Conservation (phyloP, 2,329 filamentous ascomycete species). For the Talaromyces funiculosus region DNA sequence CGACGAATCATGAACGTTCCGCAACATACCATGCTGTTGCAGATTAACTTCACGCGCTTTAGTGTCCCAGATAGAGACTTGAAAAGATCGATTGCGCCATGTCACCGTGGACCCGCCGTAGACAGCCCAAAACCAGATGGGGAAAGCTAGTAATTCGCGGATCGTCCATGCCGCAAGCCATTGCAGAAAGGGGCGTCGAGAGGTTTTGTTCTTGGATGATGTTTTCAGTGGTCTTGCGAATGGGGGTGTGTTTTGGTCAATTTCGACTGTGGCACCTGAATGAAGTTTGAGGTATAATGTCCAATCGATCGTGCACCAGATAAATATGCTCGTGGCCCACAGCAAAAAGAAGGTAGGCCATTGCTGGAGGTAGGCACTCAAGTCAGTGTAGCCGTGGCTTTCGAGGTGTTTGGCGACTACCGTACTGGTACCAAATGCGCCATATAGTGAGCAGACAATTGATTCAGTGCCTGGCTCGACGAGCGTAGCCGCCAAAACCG, state of each 20-base stretch:
- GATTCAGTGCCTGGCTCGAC: constrained; percentile 91
- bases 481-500: constrained; percentile 78
- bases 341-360: constrained; percentile 61
- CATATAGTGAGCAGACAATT: constrained; percentile 74
- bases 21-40: not conserved
- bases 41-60: constrained; percentile 59
- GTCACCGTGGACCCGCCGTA: constrained; percentile 79
- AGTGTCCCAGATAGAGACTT: constrained; percentile 71
- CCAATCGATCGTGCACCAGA: constrained; percentile 74
- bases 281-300: constrained; percentile 69
- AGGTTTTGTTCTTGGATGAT: constrained; percentile 34
- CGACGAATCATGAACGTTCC: constrained; percentile 18
- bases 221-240: constrained; percentile 56
- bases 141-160: constrained; percentile 73
- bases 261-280: constrained; percentile 62
- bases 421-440: constrained; percentile 72
- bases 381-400: constrained; percentile 28
- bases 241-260: constrained; percentile 65
- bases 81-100: constrained; percentile 80
- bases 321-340: constrained; percentile 60
- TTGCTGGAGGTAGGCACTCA: constrained; percentile 50
- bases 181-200: constrained; percentile 54
- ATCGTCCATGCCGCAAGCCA: constrained; percentile 83
- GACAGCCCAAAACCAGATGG: constrained; percentile 87
- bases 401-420: constrained; percentile 55